Percentiles rank a stretch among this genome's conserved stretches.
phyloP scores from a whole-genome alignment of 1,284 basidiomycete species.

The Porogramme epimiltina region DNA sequence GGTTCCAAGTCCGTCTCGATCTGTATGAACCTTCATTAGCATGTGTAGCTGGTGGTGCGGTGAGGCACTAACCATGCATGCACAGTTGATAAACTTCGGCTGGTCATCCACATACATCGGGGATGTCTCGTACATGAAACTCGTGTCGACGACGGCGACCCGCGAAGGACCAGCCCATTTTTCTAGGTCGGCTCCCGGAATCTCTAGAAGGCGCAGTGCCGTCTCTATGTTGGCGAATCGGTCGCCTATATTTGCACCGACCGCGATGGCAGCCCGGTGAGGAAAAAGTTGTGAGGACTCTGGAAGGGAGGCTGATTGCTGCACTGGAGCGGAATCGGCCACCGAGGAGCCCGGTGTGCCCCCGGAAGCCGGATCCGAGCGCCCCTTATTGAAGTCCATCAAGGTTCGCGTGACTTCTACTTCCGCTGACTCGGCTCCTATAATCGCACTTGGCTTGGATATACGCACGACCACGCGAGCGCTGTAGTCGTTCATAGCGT shows the following conservation, averaged over 20 bases:
- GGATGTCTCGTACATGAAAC: constrained; percentile 91
- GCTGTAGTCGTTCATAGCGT: constrained; percentile 21
- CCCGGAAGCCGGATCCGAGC: neutral
- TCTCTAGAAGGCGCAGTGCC: constrained; percentile 66
- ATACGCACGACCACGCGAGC: constrained; percentile 58
- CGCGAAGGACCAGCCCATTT: constrained; percentile 19
- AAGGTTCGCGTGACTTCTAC: constrained; percentile 57
- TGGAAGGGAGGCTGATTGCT: neutral
- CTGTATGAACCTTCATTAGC: constrained; percentile 38
- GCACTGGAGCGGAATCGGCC: neutral
- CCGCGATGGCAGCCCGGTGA: constrained; percentile 66
- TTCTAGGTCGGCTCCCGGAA: constrained; percentile 34
- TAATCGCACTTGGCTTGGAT: constrained; percentile 78
- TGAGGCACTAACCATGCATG: constrained; percentile 71
- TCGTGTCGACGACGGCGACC: constrained; percentile 71
- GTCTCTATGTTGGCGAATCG: constrained; percentile 82
- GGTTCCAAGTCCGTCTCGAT: constrained; percentile 77
- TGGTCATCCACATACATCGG: constrained; percentile 98
- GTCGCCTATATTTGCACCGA: constrained; percentile 93
- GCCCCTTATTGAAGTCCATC: constrained; percentile 35
- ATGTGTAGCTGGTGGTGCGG: neutral
- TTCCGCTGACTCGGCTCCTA: constrained; percentile 66
- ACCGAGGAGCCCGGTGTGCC: neutral
- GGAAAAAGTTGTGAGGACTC: constrained; percentile 1
- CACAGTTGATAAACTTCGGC: constrained; percentile 88